Conservation (phyloP, 345 rosid species). For the Balakata baccata region DNA sequence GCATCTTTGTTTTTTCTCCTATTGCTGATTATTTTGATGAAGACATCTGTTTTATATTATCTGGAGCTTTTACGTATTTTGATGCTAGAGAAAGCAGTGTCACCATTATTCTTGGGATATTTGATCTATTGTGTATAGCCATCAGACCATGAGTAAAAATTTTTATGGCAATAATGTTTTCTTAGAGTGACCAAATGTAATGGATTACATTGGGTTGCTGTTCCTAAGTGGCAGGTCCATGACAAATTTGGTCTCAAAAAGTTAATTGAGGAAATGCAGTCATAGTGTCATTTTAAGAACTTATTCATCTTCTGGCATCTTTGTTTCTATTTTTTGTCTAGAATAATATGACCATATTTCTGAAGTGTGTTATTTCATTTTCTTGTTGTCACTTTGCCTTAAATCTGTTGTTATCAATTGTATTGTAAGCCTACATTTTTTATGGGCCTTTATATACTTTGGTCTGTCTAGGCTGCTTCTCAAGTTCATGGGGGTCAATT, state of each 20-base stretch:
- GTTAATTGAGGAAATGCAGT: background rate
- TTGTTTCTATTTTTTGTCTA: background rate
- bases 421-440: background rate
- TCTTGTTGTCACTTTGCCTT: background rate
- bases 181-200: background rate
- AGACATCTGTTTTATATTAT: background rate
- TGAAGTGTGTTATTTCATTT: background rate
- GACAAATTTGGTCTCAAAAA: background rate
- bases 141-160: background rate
- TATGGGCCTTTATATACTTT: constrained; percentile 5
- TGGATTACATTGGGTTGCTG: background rate
- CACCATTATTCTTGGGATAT: background rate
- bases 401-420: background rate
- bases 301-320: background rate
- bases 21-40: background rate
- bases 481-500: constrained; percentile 85
- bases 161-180: background rate
- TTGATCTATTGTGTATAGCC: background rate
- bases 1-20: too few species aligned
- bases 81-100: background rate
- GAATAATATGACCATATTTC: background rate
- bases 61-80: background rate
- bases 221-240: background rate
- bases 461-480: constrained; percentile 71
- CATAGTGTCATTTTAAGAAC: background rate